These are phyloP conservation scores for Physocladia obscura DNA, from an alignment of 192 early-diverging fungal genomes.

Conservation along the genomic window DNA sequence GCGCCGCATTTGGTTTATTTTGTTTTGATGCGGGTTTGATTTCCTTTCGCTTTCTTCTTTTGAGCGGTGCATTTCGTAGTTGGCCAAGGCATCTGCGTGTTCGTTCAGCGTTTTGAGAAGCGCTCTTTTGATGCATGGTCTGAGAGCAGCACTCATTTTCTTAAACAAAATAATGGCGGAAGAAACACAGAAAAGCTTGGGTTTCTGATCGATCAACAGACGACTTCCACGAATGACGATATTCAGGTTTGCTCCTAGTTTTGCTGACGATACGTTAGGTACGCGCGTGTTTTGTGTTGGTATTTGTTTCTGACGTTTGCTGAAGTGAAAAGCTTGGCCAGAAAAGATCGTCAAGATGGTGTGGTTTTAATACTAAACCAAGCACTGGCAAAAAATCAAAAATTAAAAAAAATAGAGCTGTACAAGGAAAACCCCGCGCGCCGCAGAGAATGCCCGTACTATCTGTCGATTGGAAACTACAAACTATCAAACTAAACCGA, in stretches of 20 bases:
- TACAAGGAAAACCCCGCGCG: constrained; percentile 79
- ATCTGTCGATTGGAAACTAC: constrained; percentile 86
- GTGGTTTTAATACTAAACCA: constrained; percentile 71
- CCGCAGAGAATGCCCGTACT: constrained; percentile 92
- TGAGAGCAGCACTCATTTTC: not conserved
- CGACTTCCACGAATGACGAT: not conserved
- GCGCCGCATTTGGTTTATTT: not conserved
- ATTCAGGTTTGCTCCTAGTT: not conserved
- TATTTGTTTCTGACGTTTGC: not conserved
- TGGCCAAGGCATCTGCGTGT: not conserved
- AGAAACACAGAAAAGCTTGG: constrained; percentile 7
- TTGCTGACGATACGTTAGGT: not conserved
- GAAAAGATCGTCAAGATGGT: constrained; percentile 71
- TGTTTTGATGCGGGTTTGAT: not conserved
- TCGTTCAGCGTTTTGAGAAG: not conserved
- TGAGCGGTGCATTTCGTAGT: not conserved
- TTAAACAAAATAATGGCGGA: not conserved
- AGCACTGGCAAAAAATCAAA: too few relatives aligned
- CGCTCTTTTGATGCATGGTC: not conserved
- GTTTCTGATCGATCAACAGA: constrained; percentile 16
- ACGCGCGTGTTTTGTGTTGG: constrained; percentile 24
- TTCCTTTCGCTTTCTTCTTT: not conserved
- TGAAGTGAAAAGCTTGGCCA: constrained; percentile 50
- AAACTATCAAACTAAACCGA: constrained; percentile 84
- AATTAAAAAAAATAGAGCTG: too few relatives aligned